Evolutionary conservation across 345 rosid genomes (phyloP), one percentile per base, ranked within the genome.

Genomic region (Adansonia digitata): DNA sequence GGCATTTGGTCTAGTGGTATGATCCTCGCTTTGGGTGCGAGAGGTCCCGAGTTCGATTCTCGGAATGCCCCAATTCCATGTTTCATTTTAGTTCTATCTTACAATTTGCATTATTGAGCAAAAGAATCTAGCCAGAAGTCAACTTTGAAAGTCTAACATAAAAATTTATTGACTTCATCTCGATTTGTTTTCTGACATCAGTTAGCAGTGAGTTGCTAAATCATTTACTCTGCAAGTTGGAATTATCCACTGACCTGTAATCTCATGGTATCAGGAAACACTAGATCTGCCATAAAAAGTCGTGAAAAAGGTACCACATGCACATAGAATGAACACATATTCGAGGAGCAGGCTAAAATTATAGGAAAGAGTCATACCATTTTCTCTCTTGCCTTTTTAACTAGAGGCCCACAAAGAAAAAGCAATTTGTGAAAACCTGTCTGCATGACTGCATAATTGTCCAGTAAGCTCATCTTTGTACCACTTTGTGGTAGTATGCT

Each of bases 1-100:
- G 92, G 27, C 91, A 89, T 90, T 93, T 91, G 91, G 92, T 89
- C 91, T 88, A 86, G 92, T 90, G 92, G 89, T 80, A 90, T 85
- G 90, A 91, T 90, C 87, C 92, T 93, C 88, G 92, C 94, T 92
- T 92, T 75, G 45, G 45, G 45, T 40, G 45, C 13, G 45, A 89
- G 92, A 91, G 91, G 90, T 15, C 24, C 22, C 14, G 11, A 87
- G 92, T 91, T 90, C 90, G 74, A 91, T 91, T 90, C 92, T 90
- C 88, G 89, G 89, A 91, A 91, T 90, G 83, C 59, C 59, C 13
- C 5, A 76, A 8, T 9, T 59, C 65, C 24, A 34, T 15, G 2
- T 35, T 61, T n/a, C n/a, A n/a, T 34, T 61, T 61, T 1, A 55
- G 4, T 18, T 61, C 13, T 9, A 31, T 31, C 18, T 14, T 59